Evolutionary conservation across 257 asterid genomes (phyloP), one percentile per base, ranked within the genome.

Genomic region (Pogostemon cablin): DNA sequence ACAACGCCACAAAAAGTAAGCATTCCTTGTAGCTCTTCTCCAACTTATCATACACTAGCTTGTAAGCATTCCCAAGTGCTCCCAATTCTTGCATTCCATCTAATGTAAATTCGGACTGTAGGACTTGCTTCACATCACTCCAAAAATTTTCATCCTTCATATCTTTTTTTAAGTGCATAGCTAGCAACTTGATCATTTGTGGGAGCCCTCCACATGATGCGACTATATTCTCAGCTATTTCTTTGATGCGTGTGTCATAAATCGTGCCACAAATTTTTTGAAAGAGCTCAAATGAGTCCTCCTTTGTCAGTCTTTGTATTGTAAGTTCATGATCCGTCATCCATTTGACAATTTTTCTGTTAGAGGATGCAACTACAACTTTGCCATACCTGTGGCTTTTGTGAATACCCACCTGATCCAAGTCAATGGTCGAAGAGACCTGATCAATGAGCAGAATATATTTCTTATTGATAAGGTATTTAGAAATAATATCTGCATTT

Each of bases 151-250:
- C 72, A 32, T 75, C 49, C 11, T 9, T 32, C 70, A 15, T 15
- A 15, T 7, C 52, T 3, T 41, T 52, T 75, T 67, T 75, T 9
- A 75, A 15, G 37, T 68, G 32, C 7, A 7, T n/a, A 15, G 75
- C 79, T 6, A 75, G 60, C 17, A 62, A 60, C 69, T 75, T 61
- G 57, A 75, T 75, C 71, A 68, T 71, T n/a, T 6, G 20, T 0
- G 66, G 71, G n/a, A 74, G 64, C 44, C 78, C 74, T 48, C 69
- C 74, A 49, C 78, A 74, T 3, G 69, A 59, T 9, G n/a, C 20
- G 3, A 74, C 32, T 67, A 74, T 74, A 11, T 6, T 3, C 9
- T 32, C 12, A 4, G 69, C 78, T 59, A 32, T 25, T 6, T 0
- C 0, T 74, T 67, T 32, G n/a, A 68, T 52, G 37, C 70, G 50